These are phyloP conservation scores for Fraxinus quadrangulata DNA, from an alignment of 257 asterid genomes.

Conservation along the genomic window DNA sequence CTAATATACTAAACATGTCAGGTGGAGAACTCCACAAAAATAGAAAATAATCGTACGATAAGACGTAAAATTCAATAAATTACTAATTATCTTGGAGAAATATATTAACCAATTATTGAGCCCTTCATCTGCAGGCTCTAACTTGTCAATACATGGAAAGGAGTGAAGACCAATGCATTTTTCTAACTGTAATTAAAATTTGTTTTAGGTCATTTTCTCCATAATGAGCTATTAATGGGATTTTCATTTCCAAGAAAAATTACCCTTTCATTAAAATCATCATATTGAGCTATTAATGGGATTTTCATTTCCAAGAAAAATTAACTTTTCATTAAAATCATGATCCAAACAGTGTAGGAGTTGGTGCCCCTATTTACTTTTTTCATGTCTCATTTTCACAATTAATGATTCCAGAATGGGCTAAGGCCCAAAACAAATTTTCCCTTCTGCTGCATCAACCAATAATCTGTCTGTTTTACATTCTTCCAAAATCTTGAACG, in stretches of 20 bases:
- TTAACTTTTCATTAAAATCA: conserved; percentile 14
- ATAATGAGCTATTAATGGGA: conserved; percentile 43
- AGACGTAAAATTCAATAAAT: not conserved
- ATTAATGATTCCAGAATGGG: conserved; percentile 33
- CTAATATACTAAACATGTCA: too few relatives aligned
- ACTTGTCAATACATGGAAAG: conserved; percentile 30
- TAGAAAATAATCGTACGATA: too few relatives aligned
- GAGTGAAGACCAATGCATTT: conserved; percentile 15
- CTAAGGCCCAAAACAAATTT: conserved; percentile 30
- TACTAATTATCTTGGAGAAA: not conserved
- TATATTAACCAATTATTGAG: not conserved
- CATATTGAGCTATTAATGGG: conserved; percentile 43
- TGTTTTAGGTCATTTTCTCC: conserved; percentile 33
- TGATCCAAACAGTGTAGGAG: conserved; percentile 21
- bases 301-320: conserved; percentile 56
- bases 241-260: conserved; percentile 55
- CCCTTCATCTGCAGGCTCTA: conserved; percentile 37
- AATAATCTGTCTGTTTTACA: not conserved
- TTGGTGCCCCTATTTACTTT: conserved; percentile 8
- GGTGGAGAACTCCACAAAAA: too few relatives aligned
- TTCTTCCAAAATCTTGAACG: too few relatives aligned
- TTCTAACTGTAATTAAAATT: conserved; percentile 13
- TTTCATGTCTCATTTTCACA: conserved; percentile 19
- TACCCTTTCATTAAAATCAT: too few relatives aligned
- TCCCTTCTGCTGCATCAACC: not conserved